Percentiles rank a stretch among this genome's conserved stretches.
Evolutionary conservation across 1,284 basidiomycete species (phyloP).

Genomic region (Mixia osmundae): DNA sequence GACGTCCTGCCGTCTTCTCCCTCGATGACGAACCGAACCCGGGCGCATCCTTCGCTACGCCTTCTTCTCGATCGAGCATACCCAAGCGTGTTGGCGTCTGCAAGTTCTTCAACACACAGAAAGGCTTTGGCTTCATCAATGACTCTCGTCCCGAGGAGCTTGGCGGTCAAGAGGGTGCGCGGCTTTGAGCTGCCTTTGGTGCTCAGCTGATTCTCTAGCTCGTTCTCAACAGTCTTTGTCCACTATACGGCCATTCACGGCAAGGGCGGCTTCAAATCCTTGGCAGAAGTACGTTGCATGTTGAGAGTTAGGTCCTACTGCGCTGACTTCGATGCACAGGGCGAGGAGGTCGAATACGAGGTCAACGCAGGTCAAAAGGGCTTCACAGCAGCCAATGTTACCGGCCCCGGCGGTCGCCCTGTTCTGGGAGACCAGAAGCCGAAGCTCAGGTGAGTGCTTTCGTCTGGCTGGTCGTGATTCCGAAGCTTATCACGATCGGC

Average conservation of each 20-base stretch:
- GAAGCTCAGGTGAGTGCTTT: conserved; percentile 10
- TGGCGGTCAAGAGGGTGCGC: conserved; percentile 17
- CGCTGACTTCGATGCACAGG: conserved; percentile 3
- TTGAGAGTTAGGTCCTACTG: neutral
- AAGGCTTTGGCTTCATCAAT: conserved; percentile 17
- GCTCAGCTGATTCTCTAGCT: neutral
- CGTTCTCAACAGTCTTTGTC: conserved; percentile 13
- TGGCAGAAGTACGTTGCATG: conserved; percentile 13
- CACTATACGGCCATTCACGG: conserved; percentile 17
- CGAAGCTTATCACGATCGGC: conserved; percentile 3
- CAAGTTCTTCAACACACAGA: conserved; percentile 11
- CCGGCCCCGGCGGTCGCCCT: conserved; percentile 15
- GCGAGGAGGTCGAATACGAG: conserved; percentile 17
- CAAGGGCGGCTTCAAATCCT: conserved; percentile 16
- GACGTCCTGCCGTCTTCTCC: neutral
- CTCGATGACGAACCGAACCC: neutral
- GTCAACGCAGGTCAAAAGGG: conserved; percentile 17
- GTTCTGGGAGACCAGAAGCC: conserved; percentile 18
- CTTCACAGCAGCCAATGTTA: conserved; percentile 16
- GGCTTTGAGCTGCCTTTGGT: neutral
- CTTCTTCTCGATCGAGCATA: neutral
- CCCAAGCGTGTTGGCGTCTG: conserved; percentile 6
- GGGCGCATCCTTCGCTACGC: neutral
- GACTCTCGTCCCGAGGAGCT: conserved; percentile 15
- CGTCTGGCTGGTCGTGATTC: conserved; percentile 9